Conservation (phyloP, 2,329 filamentous ascomycete genomes). For the Lasiodiplodia sp. region DNA sequence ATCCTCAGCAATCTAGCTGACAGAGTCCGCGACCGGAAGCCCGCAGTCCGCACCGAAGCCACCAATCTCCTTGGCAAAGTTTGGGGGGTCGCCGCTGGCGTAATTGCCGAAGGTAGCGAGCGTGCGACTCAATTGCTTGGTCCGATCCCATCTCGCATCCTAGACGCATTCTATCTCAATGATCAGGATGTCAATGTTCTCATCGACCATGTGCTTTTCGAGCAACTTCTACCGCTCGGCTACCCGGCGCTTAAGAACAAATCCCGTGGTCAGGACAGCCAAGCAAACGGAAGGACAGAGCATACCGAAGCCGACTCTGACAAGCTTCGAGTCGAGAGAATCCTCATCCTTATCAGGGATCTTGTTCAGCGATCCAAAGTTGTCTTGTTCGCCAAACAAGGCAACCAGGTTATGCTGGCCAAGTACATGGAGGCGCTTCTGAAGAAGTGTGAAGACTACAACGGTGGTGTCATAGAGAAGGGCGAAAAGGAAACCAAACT, state of each 20-base stretch:
- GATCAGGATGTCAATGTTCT: conserved; percentile 84
- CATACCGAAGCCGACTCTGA: conserved; percentile 67
- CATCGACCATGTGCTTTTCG: conserved; percentile 84
- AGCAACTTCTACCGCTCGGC: conserved; percentile 85
- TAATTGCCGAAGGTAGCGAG: conserved; percentile 84
- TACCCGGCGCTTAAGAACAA: conserved; percentile 76
- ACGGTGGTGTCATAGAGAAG: conserved; percentile 82
- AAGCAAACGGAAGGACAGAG: conserved; percentile 52
- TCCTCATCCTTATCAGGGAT: conserved; percentile 80
- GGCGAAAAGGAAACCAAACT: conserved; percentile 71
- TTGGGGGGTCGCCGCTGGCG: conserved; percentile 91
- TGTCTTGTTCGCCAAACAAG: conserved; percentile 87
- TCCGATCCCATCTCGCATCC: conserved; percentile 82
- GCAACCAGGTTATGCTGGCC: conserved; percentile 76
- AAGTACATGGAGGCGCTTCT: conserved; percentile 79
- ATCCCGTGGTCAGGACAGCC: conserved; percentile 63
- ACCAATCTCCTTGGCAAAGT: conserved; percentile 85
- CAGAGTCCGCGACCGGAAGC: conserved; percentile 85
- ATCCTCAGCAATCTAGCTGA: conserved; percentile 84
- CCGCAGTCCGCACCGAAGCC: conserved; percentile 81
- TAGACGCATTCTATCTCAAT: conserved; percentile 90
- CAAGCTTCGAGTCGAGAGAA: conserved; percentile 81
- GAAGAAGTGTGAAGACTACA: conserved; percentile 85
- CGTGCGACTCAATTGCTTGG: conserved; percentile 76
- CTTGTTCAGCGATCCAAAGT: conserved; percentile 80